Percentiles rank a stretch among this genome's conserved stretches.
phyloP scores from a whole-genome alignment of 208 protist species.

The Trypanosoma lewisi region DNA sequence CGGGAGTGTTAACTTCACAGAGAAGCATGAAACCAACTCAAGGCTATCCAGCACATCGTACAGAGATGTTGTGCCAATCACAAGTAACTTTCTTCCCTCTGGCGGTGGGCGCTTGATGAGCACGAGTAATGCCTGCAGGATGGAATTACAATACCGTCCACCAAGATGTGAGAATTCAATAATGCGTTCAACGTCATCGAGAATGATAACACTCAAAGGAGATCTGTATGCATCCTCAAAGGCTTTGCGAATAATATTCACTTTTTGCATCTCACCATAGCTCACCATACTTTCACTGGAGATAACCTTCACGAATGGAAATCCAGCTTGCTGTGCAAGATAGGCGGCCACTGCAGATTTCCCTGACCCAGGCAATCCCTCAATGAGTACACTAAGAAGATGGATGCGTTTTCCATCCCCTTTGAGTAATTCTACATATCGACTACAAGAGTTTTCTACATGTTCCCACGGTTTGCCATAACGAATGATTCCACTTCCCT shows the following conservation, averaged over 20 bases:
- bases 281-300: conserved; percentile 92
- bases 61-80: conserved; percentile 94
- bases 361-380: conserved; percentile 89
- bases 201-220: conserved; percentile 93
- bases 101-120: conserved; percentile 94
- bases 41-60: conserved; percentile 88
- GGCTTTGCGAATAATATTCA: conserved; percentile 93
- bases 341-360: conserved; percentile 96
- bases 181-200: conserved; percentile 97
- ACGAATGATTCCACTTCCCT: conserved; percentile 92
- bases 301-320: conserved; percentile 98
- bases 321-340: conserved; percentile 86
- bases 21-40: conserved; percentile 91
- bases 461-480: conserved; percentile 88
- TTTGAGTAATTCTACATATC: conserved; percentile 84
- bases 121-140: conserved; percentile 97
- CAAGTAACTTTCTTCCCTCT: conserved; percentile 90
- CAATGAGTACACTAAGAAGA: conserved; percentile 92
- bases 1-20: conserved; percentile 76
- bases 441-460: conserved; percentile 45
- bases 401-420: conserved; percentile 85
- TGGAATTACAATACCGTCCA: conserved; percentile 97
- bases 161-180: conserved; percentile 97
- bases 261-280: conserved; percentile 87
- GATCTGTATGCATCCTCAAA: conserved; percentile 99